Evolutionary conservation across 2,329 filamentous ascomycete genomes (phyloP), one percentile per base, ranked within the genome.

Genomic region (Phyllosticta citrichinensis): DNA sequence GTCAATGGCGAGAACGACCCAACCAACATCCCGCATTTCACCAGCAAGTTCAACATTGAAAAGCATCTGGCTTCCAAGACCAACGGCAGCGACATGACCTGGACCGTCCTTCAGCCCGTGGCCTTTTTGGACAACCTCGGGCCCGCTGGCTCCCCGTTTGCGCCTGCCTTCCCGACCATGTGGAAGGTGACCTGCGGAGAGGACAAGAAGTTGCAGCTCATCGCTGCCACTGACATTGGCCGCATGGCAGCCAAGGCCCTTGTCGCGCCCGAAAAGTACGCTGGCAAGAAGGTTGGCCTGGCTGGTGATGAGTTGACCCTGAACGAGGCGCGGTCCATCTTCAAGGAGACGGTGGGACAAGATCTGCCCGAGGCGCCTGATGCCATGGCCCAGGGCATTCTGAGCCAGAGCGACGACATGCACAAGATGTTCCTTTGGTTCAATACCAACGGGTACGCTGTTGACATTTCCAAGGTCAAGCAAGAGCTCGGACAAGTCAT

Each of bases 1-100:
- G 71, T 70, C 17, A 57, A 61, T 6, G 75, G 75, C 0, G 79
- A 79, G 64, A 74, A 75, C 2, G 78, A 79, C 54, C 74, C 78
- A 0, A 87, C 84, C 0, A 67, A 76, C 1, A 74, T 87, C 47
- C 81, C 83, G 0, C 84, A 88, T 67, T 87, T 88, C 67, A 76
- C 76, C 62, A 77, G 70, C 66, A 88, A 88, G 69, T 77, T 83
- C 67, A 71, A 78, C 10, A 81, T 87, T 65, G 85, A 88, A 71
- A 72, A 80, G 58, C 76, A 87, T 63, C 78, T 88, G 10, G 72
- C 80, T 47, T 70, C 78, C 20, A 54, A 62, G 33, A 59, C 66
- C 2, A 70, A 56, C 74, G 69, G 69, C 5, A 72, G 69, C 2
- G 63, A 72, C 1, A 83, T 84, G 81, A 71, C 68, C 3, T 87